These are phyloP conservation scores for Aureobasidium pullulans DNA, from an alignment of 2,329 filamentous ascomycete genomes.

Conservation along the genomic window DNA sequence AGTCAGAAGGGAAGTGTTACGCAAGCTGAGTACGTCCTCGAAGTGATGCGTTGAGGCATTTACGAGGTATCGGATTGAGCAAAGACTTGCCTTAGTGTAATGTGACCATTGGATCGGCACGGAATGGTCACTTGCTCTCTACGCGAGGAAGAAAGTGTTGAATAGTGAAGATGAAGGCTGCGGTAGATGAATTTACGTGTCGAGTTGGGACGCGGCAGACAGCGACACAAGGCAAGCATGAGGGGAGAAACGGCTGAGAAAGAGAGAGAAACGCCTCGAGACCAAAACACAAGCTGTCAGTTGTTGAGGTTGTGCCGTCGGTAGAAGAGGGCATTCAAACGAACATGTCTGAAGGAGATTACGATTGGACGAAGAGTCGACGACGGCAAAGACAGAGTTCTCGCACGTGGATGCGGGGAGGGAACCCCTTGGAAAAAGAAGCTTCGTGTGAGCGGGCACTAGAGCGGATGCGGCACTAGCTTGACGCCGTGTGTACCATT, in stretches of 20 bases:
- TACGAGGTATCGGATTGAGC: conserved; percentile 14
- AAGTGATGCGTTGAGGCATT: neutral
- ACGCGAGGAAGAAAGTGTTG: conserved; percentile 15
- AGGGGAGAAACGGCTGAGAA: neutral
- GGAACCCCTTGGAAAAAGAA: neutral
- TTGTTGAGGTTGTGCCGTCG: neutral
- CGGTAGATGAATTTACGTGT: neutral
- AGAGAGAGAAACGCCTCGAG: neutral
- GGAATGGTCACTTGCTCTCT: conserved; percentile 29
- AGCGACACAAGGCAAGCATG: neutral
- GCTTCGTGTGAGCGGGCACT: neutral
- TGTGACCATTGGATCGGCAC: conserved; percentile 36
- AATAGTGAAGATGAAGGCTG: neutral
- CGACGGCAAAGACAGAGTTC: neutral
- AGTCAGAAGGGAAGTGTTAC: conserved; percentile 6
- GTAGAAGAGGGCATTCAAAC: no score
- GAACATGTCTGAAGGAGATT: neutral
- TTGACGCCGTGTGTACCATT: neutral
- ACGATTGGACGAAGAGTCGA: neutral
- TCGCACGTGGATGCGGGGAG: neutral
- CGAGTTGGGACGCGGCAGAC: neutral
- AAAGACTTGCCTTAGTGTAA: conserved; percentile 32
- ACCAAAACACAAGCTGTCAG: neutral
- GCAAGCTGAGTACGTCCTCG: neutral
- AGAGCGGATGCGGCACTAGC: neutral